Percentiles rank a stretch among this genome's conserved stretches.
phyloP scores from a whole-genome alignment of 2,329 filamentous ascomycete genomes.

The Ceratocystiopsis sp. region DNA sequence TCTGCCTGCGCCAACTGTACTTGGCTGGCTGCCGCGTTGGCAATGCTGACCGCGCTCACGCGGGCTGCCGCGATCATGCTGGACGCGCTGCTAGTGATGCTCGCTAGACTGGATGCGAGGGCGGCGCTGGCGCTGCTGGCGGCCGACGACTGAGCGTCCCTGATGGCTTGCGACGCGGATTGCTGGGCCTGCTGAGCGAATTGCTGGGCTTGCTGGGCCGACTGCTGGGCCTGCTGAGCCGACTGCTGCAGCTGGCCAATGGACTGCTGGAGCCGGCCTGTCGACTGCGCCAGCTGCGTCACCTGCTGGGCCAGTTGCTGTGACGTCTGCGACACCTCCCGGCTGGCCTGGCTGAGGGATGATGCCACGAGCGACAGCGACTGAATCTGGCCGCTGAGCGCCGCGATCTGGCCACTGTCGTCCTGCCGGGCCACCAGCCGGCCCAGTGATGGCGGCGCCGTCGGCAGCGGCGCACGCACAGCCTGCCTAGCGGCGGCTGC shows the following conservation, averaged over 20 bases:
- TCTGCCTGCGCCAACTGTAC: constrained; percentile 16
- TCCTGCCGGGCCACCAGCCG: constrained; percentile 10
- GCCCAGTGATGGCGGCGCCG: constrained; percentile 12
- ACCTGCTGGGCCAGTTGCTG: constrained; percentile 16
- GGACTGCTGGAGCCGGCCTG: constrained; percentile 16
- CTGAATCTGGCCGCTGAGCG: constrained; percentile 14
- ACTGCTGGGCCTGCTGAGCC: constrained; percentile 12
- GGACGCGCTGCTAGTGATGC: constrained; percentile 13
- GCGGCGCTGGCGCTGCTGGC: constrained; percentile 14
- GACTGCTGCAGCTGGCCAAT: constrained; percentile 11
- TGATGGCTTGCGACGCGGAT: constrained; percentile 12
- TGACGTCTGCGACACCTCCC: constrained; percentile 16
- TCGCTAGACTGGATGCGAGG: constrained; percentile 13
- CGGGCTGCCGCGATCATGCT: constrained; percentile 14
- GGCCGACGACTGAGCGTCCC: constrained; percentile 11
- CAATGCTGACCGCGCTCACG: constrained; percentile 10
- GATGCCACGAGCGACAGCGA: constrained; percentile 16
- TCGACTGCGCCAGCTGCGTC: constrained; percentile 15
- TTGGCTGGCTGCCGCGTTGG: constrained; percentile 12
- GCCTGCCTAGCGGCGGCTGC: neutral
- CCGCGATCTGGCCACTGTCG: constrained; percentile 11
- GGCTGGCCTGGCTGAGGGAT: constrained; percentile 14
- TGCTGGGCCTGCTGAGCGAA: constrained; percentile 13
- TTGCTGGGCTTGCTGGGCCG: constrained; percentile 10
- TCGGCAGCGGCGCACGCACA: constrained; percentile 3